A percentile compares a stretch with the other conserved stretches of the same genome.
Evolutionary conservation across 164 flowering plant species (phyloP).

Genomic region (Pachysandra terminalis): DNA sequence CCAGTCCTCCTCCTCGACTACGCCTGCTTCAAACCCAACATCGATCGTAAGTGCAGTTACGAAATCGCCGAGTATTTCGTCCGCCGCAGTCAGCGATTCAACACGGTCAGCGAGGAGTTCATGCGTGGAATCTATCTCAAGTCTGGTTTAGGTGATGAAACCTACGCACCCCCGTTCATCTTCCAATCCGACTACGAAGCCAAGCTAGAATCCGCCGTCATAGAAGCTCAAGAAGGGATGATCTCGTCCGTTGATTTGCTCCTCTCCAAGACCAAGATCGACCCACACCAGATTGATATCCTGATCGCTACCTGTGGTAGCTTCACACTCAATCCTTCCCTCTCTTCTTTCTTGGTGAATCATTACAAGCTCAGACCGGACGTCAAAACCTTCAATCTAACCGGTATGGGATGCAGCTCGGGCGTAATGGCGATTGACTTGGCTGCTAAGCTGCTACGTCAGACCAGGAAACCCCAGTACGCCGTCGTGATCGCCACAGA

Average conservation of each 20-base stretch:
- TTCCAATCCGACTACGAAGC: conserved; percentile 28
- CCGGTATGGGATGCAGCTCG: conserved; percentile 69
- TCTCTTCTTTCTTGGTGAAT: conserved; percentile 41
- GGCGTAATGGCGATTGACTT: conserved; percentile 45
- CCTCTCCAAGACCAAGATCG: conserved; percentile 28
- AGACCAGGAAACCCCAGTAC: conserved; percentile 16
- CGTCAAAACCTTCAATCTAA: conserved; percentile 43
- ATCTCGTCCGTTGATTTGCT: conserved; percentile 38
- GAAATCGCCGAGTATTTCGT: conserved; percentile 34
- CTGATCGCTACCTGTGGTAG: conserved; percentile 46
- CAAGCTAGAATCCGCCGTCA: conserved; percentile 28
- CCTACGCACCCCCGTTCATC: conserved; percentile 56
- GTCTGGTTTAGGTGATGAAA: conserved; percentile 57
- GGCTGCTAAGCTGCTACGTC: conserved; percentile 36
- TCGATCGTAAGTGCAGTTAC: conserved; percentile 31
- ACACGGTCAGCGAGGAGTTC: conserved; percentile 28
- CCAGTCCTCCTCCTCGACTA: conserved; percentile 44
- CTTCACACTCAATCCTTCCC: conserved; percentile 46
- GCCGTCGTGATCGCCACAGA: conserved; percentile 56
- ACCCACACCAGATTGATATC: conserved; percentile 27
- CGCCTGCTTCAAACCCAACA: conserved; percentile 42
- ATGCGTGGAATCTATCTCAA: conserved; percentile 48
- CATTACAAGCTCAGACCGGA: conserved; percentile 34
- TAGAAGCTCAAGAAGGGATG: conserved; percentile 51
- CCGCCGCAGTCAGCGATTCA: conserved; percentile 21